Conservation (phyloP, 495 filamentous ascomycete species). For the Lophiostoma macrostomum region DNA sequence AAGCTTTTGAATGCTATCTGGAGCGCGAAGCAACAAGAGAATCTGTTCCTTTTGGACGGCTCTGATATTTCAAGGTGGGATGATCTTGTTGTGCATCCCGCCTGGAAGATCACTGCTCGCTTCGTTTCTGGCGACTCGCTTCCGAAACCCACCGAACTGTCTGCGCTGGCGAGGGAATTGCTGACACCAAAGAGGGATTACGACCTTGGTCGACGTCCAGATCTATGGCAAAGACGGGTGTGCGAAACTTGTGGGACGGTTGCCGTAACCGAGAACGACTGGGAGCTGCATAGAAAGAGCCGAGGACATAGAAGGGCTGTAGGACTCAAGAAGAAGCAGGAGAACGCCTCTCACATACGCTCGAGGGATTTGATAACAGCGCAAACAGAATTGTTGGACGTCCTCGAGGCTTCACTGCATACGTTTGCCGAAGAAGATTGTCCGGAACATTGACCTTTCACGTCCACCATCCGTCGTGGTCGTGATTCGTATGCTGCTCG, state of each 20-base stretch:
- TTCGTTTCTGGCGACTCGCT: conserved; percentile 58
- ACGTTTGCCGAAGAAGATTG: too few species aligned
- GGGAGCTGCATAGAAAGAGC: conserved; percentile 71
- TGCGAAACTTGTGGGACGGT: conserved; percentile 75
- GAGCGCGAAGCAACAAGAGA: conserved; percentile 48
- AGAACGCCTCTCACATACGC: too few species aligned
- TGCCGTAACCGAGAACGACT: conserved; percentile 66
- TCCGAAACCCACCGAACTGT: conserved; percentile 61
- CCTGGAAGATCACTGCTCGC: conserved; percentile 54
- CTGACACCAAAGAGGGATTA: conserved; percentile 51
- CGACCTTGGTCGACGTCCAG: conserved; percentile 45
- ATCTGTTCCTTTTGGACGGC: conserved; percentile 73
- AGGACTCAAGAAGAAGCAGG: conserved; percentile 15
- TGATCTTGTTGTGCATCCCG: conserved; percentile 59
- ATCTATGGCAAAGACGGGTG: conserved; percentile 50
- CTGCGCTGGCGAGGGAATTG: conserved; percentile 57
- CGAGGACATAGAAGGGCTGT: conserved; percentile 31
- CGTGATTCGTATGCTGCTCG: too few species aligned
- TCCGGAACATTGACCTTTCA: too few species aligned
- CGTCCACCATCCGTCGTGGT: too few species aligned
- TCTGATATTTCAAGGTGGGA: conserved; percentile 58
- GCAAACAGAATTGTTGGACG: too few species aligned
- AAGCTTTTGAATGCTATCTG: conserved; percentile 68
- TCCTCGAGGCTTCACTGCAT: too few species aligned
- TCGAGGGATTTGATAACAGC: too few species aligned